Evolutionary conservation across 106 monocot genomes (phyloP), one percentile per base, ranked within the genome.

Genomic region (Apostasia ramifera): DNA sequence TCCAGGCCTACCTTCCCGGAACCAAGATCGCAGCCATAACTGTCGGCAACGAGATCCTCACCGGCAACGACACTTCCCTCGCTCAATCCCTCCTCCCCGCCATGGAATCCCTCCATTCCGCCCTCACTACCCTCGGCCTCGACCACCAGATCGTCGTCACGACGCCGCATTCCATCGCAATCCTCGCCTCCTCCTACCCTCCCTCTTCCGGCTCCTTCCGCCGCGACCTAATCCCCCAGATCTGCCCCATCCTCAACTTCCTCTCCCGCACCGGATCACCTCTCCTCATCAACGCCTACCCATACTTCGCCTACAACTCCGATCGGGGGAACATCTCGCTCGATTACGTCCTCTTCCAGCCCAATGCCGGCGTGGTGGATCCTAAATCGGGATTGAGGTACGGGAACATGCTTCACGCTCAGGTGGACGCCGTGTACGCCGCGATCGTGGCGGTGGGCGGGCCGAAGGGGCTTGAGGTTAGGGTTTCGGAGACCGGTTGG

Each of bases 401-500:
- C 59, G 60, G 47, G 41, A 75, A 75, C 75, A 75, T 75, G 75
- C 52, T 75, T 40, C 61, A 60, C 51, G 75, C 75, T 0, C 75
- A 75, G 75, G 61, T 75, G 50, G 75, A 75, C 41, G 75, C 75
- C 0, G 61, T 75, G 1, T 75, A 75, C 52, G 59, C 75, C 11
- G 75, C 75, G 5, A 75, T 75, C 3, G 68, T 40, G 37, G 61
- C 68, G 1, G 75, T 44, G 0, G 37, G 41, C 1, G 68, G 58
- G 4, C 57, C 44, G 1, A 42, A 40, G 6, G 52, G 51, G 2
- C 61, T 75, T 11, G 68, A 75, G 61, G 75, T 75, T 0, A 52
- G 75, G 75, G 43, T 75, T 10, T 75, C 75, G 26, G 75, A 75
- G 75, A 69, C 75, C 3, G 75, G 75, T 5, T 75, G 75, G 75